Conservation (phyloP, 2,329 filamentous ascomycete species). For the Apiospora phragmitis region DNA sequence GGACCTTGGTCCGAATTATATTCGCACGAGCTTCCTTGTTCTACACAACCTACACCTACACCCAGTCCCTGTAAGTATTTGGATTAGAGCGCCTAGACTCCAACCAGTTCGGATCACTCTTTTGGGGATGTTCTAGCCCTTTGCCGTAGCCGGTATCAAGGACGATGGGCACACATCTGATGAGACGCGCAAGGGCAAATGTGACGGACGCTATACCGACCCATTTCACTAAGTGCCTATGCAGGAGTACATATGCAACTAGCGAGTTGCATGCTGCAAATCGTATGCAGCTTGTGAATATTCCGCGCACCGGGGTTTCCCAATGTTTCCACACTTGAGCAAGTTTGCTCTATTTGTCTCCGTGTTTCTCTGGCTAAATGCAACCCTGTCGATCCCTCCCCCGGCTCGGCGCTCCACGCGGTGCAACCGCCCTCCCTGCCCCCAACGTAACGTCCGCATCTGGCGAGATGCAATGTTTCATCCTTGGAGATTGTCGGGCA, state of each 20-base stretch:
- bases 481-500: background rate
- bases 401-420: background rate
- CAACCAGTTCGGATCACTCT: background rate
- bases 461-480: background rate
- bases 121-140: background rate
- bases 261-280: background rate
- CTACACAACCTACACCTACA: background rate
- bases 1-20: background rate
- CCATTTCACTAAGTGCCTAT: background rate
- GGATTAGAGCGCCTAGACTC: background rate
- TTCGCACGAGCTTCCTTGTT: background rate
- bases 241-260: background rate
- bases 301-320: background rate
- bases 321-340: constrained; percentile 7
- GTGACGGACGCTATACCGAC: background rate
- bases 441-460: background rate
- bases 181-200: background rate
- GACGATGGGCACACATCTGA: background rate
- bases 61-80: too few species aligned
- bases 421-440: background rate
- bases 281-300: background rate
- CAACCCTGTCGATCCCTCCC: background rate
- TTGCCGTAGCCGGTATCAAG: background rate
- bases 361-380: background rate
- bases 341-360: constrained; percentile 14